Evolutionary conservation across 176 grass and related monocot genomes (phyloP).

Genomic region (Alopecurus myosuroides): DNA sequence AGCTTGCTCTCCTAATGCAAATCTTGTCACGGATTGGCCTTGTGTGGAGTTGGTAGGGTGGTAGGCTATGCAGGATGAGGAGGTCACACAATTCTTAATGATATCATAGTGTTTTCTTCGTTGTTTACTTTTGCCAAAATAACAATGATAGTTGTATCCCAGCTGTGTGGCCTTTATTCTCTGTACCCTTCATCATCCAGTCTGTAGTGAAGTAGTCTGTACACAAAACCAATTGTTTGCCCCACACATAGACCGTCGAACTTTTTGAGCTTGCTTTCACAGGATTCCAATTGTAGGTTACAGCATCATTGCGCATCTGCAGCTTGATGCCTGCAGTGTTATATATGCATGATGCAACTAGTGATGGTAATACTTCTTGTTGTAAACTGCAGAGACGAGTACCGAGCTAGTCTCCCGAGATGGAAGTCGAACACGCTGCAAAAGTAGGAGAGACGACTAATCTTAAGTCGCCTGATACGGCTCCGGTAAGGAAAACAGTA

Average conservation of each 20-base stretch:
- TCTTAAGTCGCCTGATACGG: conserved; percentile 22
- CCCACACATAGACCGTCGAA: neutral
- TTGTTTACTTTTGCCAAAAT: conserved; percentile 20
- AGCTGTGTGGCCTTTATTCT: conserved; percentile 8
- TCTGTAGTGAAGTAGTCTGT: conserved; percentile 28
- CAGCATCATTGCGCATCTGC: neutral
- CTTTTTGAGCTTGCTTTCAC: neutral
- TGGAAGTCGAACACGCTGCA: conserved; percentile 33
- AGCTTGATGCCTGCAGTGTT: neutral
- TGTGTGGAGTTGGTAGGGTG: neutral
- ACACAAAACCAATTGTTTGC: conserved; percentile 18
- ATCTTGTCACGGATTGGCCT: neutral
- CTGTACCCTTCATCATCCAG: conserved; percentile 22
- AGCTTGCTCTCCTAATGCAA: neutral
- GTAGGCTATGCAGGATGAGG: neutral
- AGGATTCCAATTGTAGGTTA: neutral
- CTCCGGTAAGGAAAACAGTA: conserved; percentile 19
- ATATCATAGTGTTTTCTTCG: neutral
- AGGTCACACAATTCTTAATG: neutral
- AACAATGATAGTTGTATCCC: neutral
- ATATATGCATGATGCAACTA: neutral
- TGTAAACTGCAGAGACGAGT: conserved; percentile 25
- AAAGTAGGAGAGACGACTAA: conserved; percentile 8
- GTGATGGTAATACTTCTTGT: conserved; percentile 7
- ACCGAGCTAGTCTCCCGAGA: neutral